Percentiles rank a stretch among this genome's conserved stretches.
Evolutionary conservation across 2,329 filamentous ascomycete genomes (phyloP).

Genomic region (Trichophaea hybrida): DNA sequence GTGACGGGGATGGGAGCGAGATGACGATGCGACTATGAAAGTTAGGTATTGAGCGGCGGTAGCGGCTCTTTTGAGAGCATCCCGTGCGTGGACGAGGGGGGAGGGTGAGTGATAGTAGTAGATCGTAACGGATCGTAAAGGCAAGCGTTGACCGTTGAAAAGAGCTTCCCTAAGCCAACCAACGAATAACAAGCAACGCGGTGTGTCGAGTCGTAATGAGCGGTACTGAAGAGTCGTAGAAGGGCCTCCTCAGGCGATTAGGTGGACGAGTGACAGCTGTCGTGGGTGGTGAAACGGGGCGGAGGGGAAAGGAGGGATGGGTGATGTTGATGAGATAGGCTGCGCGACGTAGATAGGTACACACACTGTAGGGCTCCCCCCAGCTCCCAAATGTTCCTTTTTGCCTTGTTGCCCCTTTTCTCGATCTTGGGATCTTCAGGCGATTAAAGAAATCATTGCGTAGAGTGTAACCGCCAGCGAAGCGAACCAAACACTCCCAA

Average conservation of each 20-base stretch:
- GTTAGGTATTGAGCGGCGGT: slow-evolving; percentile 1
- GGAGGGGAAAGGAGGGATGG: too few species aligned
- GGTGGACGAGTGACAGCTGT: neutral
- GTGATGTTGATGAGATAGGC: neutral
- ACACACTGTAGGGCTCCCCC: too few species aligned
- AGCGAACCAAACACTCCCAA: neutral
- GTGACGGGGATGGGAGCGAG: neutral
- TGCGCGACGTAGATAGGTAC: too few species aligned
- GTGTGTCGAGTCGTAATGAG: too few species aligned
- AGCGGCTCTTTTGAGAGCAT: slow-evolving; percentile 5
- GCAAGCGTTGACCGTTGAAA: too few species aligned
- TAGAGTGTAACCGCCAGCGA: neutral
- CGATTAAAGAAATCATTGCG: neutral
- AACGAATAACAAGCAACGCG: too few species aligned
- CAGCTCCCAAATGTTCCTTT: neutral
- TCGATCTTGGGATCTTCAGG: neutral
- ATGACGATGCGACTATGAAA: neutral
- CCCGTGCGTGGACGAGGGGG: neutral
- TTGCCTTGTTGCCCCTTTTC: neutral
- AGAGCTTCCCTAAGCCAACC: too few species aligned
- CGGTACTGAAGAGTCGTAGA: too few species aligned
- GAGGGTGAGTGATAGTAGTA: neutral
- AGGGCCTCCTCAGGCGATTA: too few species aligned
- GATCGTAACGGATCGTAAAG: neutral
- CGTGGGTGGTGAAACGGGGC: neutral